Conservation (phyloP, 192 early-diverging fungal species). For the Entrophospora sp. region DNA sequence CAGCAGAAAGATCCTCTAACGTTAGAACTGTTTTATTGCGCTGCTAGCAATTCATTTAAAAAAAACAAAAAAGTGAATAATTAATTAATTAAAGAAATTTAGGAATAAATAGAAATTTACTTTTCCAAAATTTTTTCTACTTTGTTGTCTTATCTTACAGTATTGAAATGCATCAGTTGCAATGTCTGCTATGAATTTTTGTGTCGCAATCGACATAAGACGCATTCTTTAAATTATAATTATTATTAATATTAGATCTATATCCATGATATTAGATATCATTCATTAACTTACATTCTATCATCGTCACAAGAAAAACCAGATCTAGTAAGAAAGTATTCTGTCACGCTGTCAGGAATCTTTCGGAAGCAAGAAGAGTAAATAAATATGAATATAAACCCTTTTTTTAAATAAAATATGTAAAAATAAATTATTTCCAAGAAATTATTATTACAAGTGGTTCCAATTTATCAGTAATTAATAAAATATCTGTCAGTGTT, state of each 20-base stretch:
- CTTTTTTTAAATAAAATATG: background rate
- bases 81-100: too few relatives aligned
- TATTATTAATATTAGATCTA: background rate
- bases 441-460: constrained; percentile 54
- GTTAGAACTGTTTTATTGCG: constrained; percentile 82
- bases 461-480: constrained; percentile 75
- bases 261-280: background rate
- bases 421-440: background rate
- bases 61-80: background rate
- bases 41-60: constrained; percentile 34
- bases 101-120: constrained; percentile 7
- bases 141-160: constrained; percentile 67
- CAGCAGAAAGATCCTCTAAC: constrained; percentile 88
- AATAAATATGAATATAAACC: too few relatives aligned
- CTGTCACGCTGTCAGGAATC: constrained; percentile 90
- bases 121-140: constrained; percentile 37
- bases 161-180: constrained; percentile 80
- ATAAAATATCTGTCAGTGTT: constrained; percentile 73
- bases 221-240: constrained; percentile 48
- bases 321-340: constrained; percentile 74
- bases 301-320: constrained; percentile 78
- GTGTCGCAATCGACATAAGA: constrained; percentile 69
- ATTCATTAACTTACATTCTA: constrained; percentile 47
- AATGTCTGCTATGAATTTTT: constrained; percentile 82
- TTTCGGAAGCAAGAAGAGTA: constrained; percentile 18